Evolutionary conservation across 2,329 filamentous ascomycete species (phyloP), one percentile per base, ranked within the genome.

Genomic region (Periconia digitata): DNA sequence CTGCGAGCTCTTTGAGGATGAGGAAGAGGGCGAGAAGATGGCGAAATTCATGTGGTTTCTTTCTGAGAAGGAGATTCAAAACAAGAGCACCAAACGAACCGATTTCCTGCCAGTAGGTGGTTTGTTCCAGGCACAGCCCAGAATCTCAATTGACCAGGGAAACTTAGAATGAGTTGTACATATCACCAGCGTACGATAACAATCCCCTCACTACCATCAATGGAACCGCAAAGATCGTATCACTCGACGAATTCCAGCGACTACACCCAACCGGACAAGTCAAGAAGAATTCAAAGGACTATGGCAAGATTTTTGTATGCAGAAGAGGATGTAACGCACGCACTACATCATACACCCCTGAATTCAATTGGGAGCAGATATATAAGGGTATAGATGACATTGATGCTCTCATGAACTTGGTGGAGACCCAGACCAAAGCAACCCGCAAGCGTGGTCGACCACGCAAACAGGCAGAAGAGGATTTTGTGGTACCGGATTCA

Each of bases 21-120:
- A 54, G 38, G 60, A 59, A 17, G 63, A 70, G 12, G 85, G 84
- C 3, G 76, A 78, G 53, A 96, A 90, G 77, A 85, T 86, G 21
- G 92, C 89, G 46, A 88, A 87, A 54, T 94, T 99, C 65, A 86
- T 96, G 80, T 99, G 94, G 94, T 96, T 99, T 67, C 91, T 89
- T 0, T 90, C 89, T 0, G 89, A 95, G 62, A 89, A 87, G 63
- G 92, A 97, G 72, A 90, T 96, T 51, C 83, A 86, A 22, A 94
- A 89, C 61, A 87, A 86, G 66, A 82, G 84, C 49, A 92, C 89
- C 73, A 95, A 94, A 74, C 80, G 90, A 63, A 80, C 77, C 12
- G 94, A 99, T 72, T 90, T 84, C 50, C 71, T 95, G 44, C 83
- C 83, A 64, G 84, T 88, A 75, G 49, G 74, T 60, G 23, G 32